A percentile compares a stretch with the other conserved stretches of the same genome.
Evolutionary conservation across 768 basidiomycete genomes (phyloP).

Genomic region (Leccinum olivaceopallidum): DNA sequence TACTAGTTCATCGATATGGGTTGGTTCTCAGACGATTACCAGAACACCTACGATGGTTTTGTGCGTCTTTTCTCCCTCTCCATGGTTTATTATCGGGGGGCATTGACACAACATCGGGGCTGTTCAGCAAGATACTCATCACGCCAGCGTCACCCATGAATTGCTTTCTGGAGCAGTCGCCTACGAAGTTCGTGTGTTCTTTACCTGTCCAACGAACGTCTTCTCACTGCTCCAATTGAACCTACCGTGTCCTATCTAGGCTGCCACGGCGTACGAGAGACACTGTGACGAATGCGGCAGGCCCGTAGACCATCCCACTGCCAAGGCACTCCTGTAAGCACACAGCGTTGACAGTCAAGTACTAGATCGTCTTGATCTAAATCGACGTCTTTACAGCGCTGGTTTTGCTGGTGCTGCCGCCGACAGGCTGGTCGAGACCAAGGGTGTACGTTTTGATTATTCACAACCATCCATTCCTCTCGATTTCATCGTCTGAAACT

Average conservation of each 20-base stretch:
- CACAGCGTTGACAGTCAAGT: too few species aligned
- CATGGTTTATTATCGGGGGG: background rate
- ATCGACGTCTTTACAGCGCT: constrained; percentile 11
- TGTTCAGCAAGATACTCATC: constrained; percentile 9
- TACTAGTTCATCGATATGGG: constrained; percentile 16
- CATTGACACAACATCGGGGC: background rate
- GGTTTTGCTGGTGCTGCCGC: constrained; percentile 4
- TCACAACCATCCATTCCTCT: background rate
- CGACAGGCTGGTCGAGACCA: constrained; percentile 18
- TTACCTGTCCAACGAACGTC: background rate
- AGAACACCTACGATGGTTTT: background rate
- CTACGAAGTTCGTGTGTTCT: constrained; percentile 18
- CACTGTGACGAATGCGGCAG: constrained; percentile 13
- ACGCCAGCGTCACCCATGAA: constrained; percentile 19
- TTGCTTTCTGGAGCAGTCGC: constrained; percentile 17
- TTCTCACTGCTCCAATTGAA: background rate
- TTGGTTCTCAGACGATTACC: background rate
- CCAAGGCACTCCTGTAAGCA: constrained; percentile 24
- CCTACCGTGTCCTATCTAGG: constrained; percentile 7
- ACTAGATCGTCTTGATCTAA: background rate
- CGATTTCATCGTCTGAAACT: background rate
- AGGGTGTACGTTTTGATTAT: constrained; percentile 15
- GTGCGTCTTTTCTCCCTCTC: constrained; percentile 5
- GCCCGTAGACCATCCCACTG: constrained; percentile 20
- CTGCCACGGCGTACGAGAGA: constrained; percentile 19